A percentile compares a stretch with the other conserved stretches of the same genome.
These are phyloP conservation scores for Tranzscheliella williamsii DNA, from an alignment of 1,284 basidiomycete genomes.

Conservation along the genomic window DNA sequence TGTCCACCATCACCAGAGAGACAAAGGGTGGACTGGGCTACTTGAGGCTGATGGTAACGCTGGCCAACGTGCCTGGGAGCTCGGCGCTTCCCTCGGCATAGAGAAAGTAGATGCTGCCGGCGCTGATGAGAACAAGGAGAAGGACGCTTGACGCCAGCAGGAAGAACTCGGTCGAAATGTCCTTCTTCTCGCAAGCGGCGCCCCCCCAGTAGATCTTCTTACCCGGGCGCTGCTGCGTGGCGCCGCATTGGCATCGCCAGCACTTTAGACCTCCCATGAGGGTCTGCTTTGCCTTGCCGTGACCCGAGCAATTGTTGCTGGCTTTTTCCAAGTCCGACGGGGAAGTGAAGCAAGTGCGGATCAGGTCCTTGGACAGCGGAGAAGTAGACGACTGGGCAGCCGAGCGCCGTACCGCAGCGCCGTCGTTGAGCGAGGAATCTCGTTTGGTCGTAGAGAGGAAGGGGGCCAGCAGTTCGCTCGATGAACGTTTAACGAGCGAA, in stretches of 20 bases:
- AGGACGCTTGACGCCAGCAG: conserved; percentile 41
- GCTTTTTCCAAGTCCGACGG: conserved; percentile 35
- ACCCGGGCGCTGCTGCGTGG: conserved; percentile 27
- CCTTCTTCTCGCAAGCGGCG: conserved; percentile 56
- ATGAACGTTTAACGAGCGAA: conserved; percentile 7
- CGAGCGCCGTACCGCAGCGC: not conserved
- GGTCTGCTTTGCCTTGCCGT: conserved; percentile 42
- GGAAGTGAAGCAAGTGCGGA: conserved; percentile 39
- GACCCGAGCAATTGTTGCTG: conserved; percentile 46
- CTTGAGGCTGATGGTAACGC: conserved; percentile 46
- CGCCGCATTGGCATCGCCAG: conserved; percentile 51
- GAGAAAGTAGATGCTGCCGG: conserved; percentile 41
- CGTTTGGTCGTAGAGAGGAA: conserved; percentile 1
- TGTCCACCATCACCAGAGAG: no score
- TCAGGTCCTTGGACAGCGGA: conserved; percentile 15
- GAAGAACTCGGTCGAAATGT: conserved; percentile 44
- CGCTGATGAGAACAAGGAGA: conserved; percentile 31
- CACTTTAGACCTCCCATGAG: conserved; percentile 45
- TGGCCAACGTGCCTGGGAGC: conserved; percentile 50
- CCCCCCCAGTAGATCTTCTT: conserved; percentile 47
- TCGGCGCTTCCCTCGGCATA: conserved; percentile 34
- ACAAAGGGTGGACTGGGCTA: no score
- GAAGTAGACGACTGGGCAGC: conserved; percentile 6
- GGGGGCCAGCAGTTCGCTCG: conserved; percentile 14
- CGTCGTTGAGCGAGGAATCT: not conserved